A percentile compares a stretch with the other conserved stretches of the same genome.
phyloP scores from a whole-genome alignment of 306 rosid genomes.

The Carpinus fangiana region DNA sequence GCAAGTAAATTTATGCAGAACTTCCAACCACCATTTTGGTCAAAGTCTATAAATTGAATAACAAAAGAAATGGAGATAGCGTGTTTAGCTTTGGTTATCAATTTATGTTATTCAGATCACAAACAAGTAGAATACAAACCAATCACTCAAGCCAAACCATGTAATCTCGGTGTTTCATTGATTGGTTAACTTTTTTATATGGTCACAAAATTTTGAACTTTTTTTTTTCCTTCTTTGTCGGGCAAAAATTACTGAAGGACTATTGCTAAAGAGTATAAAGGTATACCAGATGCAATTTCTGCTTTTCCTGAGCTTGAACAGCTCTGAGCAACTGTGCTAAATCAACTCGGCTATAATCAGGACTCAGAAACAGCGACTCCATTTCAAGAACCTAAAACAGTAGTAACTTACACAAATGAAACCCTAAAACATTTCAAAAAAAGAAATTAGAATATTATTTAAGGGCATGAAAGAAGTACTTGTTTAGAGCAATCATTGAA shows the following conservation, averaged over 20 bases:
- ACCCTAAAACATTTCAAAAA: conserved; percentile 13
- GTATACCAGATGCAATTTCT: conserved; percentile 75
- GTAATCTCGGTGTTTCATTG: too few species aligned
- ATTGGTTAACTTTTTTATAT: too few species aligned
- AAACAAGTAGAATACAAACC: too few species aligned
- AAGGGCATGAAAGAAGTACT: conserved; percentile 24
- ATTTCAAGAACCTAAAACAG: conserved; percentile 64
- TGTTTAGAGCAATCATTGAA: conserved; percentile 82
- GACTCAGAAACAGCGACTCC: conserved; percentile 58
- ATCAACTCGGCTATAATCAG: conserved; percentile 60
- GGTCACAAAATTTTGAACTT: background rate
- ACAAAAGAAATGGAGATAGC: background rate
- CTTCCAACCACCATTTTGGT: background rate
- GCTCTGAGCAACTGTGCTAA: conserved; percentile 81
- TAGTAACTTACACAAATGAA: conserved; percentile 36
- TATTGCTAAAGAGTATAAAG: conserved; percentile 6
- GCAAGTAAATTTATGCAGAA: background rate
- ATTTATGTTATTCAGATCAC: background rate
- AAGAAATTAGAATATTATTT: background rate
- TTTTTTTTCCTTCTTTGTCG: background rate
- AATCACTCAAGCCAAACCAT: too few species aligned
- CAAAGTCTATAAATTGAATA: background rate
- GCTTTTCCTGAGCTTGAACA: conserved; percentile 84
- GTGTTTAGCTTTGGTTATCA: background rate
- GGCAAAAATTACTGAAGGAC: background rate